Conservation (phyloP, 805 yeast genomes). For the Spathaspora arborariae region DNA sequence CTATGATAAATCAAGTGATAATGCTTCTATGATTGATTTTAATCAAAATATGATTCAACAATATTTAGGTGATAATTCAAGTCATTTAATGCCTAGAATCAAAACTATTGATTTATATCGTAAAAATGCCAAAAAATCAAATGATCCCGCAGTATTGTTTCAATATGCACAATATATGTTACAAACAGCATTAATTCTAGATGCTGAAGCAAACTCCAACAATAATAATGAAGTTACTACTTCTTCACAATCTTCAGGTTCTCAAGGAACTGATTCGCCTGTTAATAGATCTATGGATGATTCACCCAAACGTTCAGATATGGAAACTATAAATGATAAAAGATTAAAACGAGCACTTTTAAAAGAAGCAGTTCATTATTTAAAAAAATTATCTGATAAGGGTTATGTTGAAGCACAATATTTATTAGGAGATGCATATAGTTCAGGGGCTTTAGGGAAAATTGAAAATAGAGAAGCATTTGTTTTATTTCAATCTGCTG, state of each 20-base stretch:
- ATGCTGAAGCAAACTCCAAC: constrained; percentile 14
- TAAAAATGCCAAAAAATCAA: constrained; percentile 76
- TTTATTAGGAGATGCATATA: constrained; percentile 82
- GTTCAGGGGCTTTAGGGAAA: constrained; percentile 81
- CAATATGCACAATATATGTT: constrained; percentile 89
- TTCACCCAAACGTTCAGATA: constrained; percentile 1
- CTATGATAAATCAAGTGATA: constrained; percentile 27
- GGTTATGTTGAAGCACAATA: constrained; percentile 92
- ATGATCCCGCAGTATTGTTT: constrained; percentile 82
- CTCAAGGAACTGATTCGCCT: constrained; percentile 5
- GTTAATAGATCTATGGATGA: constrained; percentile 11
- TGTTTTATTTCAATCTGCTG: constrained; percentile 76
- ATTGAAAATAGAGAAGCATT: constrained; percentile 77
- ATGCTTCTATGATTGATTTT: constrained; percentile 42
- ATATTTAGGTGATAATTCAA: constrained; percentile 49
- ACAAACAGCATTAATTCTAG: constrained; percentile 73
- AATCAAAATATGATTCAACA: constrained; percentile 50
- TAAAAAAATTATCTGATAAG: constrained; percentile 68
- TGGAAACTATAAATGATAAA: constrained; percentile 16
- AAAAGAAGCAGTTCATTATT: constrained; percentile 71
- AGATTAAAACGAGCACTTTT: constrained; percentile 52
- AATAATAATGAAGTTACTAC: constrained; percentile 3
- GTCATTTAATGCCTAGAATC: constrained; percentile 63
- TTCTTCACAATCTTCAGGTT: constrained; percentile 10
- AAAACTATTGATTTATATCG: constrained; percentile 85